Evolutionary conservation across 2,329 filamentous ascomycete species (phyloP), one percentile per base, ranked within the genome.

Genomic region (Penicillium sp.): DNA sequence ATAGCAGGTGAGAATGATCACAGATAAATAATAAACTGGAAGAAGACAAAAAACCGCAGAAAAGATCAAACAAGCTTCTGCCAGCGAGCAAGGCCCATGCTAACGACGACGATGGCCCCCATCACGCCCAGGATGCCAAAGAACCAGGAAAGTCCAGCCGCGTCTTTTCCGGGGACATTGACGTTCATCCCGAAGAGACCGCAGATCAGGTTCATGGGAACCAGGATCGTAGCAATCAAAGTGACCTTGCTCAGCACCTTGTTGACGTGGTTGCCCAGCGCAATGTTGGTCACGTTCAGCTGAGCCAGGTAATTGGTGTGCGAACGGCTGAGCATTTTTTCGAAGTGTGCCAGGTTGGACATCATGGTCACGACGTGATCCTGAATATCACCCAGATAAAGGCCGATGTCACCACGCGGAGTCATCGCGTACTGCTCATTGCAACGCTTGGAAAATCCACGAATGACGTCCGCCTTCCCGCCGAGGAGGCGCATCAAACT

Each of bases 341-440:
- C 94, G 63, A 96, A 96, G 70, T 99, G 94, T 1, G 85, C 85
- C 63, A 99, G 74, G 73, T 95, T 99, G 62, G 89, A 94, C 82
- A 96, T 95, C 92, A 97, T 97, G 41, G 94, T 99, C 53, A 99
- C 90, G 47, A 99, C 92, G 81, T 99, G 94, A 74, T 99, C 94
- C 73, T 99, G 94, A 58, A 99, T 96, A 74, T 99, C 94, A 66
- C 90, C 90, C 31, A 99, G 82, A 69, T 99, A 99, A 65, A 99
- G 83, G 20, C 92, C 94, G 60, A 99, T 96, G 68, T 99, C 94
- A 76, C 94, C 94, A 43, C 92, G 89, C 6, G 94, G 94, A 1
- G 94, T 96, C 46, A 97, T 89, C 60, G 90, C 88, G 78, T 95
- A 97, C 58, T 95, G 90, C 68, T 96, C 92, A 70, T 97, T 99